A percentile compares a stretch with the other conserved stretches of the same genome.
These are phyloP conservation scores for Leptosphaerulina australis DNA, from an alignment of 2,329 filamentous ascomycete genomes.

Conservation along the genomic window DNA sequence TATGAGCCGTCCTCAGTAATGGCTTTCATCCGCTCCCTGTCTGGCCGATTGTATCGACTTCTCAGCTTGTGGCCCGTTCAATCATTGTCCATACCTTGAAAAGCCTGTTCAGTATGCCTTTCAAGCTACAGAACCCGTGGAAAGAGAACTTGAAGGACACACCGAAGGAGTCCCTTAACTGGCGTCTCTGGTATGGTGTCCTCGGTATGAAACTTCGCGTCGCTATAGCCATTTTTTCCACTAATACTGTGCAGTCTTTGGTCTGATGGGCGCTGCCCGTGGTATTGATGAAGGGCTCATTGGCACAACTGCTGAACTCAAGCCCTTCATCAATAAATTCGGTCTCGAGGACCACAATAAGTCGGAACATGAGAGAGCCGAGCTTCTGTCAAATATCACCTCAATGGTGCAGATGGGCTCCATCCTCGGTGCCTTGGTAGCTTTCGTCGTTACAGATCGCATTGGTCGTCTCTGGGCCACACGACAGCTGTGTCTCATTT, in stretches of 20 bases:
- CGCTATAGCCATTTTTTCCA: too few relatives aligned
- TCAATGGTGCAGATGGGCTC: constrained; percentile 83
- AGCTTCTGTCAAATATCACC: constrained; percentile 67
- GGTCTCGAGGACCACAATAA: constrained; percentile 43
- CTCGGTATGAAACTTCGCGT: constrained; percentile 46
- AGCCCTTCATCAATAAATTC: constrained; percentile 46
- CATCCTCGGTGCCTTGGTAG: constrained; percentile 71
- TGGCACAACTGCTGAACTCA: constrained; percentile 62
- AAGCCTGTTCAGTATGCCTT: constrained; percentile 35
- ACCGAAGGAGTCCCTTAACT: constrained; percentile 75
- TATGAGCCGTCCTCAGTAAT: background rate
- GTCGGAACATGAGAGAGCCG: constrained; percentile 39
- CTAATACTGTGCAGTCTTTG: constrained; percentile 56
- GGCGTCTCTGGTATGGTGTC: constrained; percentile 78
- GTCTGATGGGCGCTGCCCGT: constrained; percentile 75
- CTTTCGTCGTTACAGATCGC: constrained; percentile 57
- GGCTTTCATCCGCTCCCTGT: constrained; percentile 12
- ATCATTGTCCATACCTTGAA: background rate
- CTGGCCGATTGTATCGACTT: constrained; percentile 17
- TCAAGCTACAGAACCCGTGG: constrained; percentile 41
- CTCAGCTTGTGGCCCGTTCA: constrained; percentile 15
- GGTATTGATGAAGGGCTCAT: constrained; percentile 84
- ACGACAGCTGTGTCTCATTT: constrained; percentile 50
- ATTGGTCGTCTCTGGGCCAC: constrained; percentile 54
- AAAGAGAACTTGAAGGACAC: constrained; percentile 63